A percentile compares a stretch with the other conserved stretches of the same genome.
Conservation (phyloP, 2,329 filamentous ascomycete genomes). For the Alternaria burnsii region DNA sequence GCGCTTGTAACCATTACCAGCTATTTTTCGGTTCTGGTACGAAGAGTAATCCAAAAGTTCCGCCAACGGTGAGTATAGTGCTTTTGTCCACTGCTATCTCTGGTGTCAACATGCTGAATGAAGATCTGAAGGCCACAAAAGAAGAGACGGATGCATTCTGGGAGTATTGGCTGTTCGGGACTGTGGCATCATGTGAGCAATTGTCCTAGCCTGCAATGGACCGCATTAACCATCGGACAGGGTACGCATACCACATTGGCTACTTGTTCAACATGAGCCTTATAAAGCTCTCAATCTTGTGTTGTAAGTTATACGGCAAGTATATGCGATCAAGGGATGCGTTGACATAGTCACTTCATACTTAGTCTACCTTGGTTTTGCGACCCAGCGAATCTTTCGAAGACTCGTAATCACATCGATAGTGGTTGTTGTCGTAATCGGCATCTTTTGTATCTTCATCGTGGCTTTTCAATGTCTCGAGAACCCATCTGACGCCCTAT, state of each 20-base stretch:
- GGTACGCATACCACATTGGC: slow-evolving; percentile 38
- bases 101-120: neutral
- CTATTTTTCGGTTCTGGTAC: slow-evolving; percentile 33
- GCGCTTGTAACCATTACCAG: slow-evolving; percentile 40
- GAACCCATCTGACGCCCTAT: slow-evolving; percentile 22
- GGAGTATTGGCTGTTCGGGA: slow-evolving; percentile 7
- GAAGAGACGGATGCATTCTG: neutral
- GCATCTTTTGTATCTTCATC: slow-evolving; percentile 24
- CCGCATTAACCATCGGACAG: neutral
- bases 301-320: slow-evolving; percentile 6
- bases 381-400: slow-evolving; percentile 32
- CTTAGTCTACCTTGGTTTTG: slow-evolving; percentile 34
- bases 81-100: neutral
- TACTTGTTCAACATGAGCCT: slow-evolving; percentile 34
- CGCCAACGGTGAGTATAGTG: neutral
- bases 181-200: slow-evolving; percentile 24
- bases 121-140: neutral
- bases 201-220: neutral
- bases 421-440: slow-evolving; percentile 19
- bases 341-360: neutral
- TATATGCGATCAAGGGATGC: neutral
- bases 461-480: slow-evolving; percentile 35
- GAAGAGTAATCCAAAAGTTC: neutral
- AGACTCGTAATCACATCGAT: slow-evolving; percentile 27
- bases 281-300: slow-evolving; percentile 38